A percentile compares a stretch with the other conserved stretches of the same genome.
phyloP scores from a whole-genome alignment of 2,329 filamentous ascomycete genomes.

The Fusarium sp. region DNA sequence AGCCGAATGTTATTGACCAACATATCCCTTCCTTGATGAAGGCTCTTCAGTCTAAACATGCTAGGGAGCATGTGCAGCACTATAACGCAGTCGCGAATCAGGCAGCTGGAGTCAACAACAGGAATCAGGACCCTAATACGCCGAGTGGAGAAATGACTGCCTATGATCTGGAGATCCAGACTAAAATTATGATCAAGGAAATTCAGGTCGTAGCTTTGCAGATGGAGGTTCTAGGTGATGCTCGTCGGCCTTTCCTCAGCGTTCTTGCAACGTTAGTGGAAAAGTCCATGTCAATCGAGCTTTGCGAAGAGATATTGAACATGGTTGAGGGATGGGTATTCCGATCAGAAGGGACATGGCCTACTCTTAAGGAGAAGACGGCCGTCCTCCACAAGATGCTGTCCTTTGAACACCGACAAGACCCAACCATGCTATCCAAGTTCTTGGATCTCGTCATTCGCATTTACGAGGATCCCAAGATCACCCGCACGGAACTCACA shows the following conservation, averaged over 20 bases:
- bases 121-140: constrained; percentile 67
- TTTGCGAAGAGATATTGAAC: constrained; percentile 92
- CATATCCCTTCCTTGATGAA: constrained; percentile 94
- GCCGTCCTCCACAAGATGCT: constrained; percentile 99
- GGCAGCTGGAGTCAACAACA: constrained; percentile 58
- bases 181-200: constrained; percentile 91
- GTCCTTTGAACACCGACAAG: constrained; percentile 87
- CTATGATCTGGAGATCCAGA: constrained; percentile 89
- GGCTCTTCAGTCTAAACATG: constrained; percentile 89
- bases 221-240: constrained; percentile 93
- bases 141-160: constrained; percentile 71
- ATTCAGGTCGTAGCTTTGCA: constrained; percentile 92
- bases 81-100: constrained; percentile 71
- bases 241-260: constrained; percentile 91
- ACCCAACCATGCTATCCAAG: constrained; percentile 87
- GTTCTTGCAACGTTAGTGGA: constrained; percentile 95
- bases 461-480: constrained; percentile 98
- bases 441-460: constrained; percentile 97
- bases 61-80: constrained; percentile 90
- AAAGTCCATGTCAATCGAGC: constrained; percentile 86
- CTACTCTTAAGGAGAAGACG: constrained; percentile 98
- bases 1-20: constrained; percentile 87
- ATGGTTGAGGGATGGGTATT: constrained; percentile 99
- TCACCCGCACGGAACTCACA: constrained; percentile 93
- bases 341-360: constrained; percentile 92